Base-by-base conservation (phyloP, 1,139 yeast species). In the Suhomyces ambrosiae region DNA sequence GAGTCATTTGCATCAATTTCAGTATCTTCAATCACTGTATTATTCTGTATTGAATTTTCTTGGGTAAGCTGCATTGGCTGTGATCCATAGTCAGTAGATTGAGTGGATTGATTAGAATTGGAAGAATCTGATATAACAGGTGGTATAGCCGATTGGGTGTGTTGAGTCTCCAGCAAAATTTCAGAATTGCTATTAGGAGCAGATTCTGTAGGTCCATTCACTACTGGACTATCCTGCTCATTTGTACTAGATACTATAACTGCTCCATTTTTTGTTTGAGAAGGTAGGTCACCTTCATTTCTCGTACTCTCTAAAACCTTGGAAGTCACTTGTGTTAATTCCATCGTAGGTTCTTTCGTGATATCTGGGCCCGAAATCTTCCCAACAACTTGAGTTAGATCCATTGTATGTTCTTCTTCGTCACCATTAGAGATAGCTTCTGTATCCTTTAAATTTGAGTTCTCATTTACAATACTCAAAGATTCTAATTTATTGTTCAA, bases 31-130 rank as follows among this genome's bases (percentile, higher is more conserved):
- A n/a, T n/a, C n/a, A n/a, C 23, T 7, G 5, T 8, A 8, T 7
- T 15, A 7, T n/a, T n/a, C n/a, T n/a, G n/a, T n/a, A n/a, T n/a
- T n/a, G n/a, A n/a, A n/a, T 25, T 12, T 7, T 46, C 51, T 35
- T 55, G 60, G 4, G 61, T 56, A 21, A 53, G 41, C 23, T 52
- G 50, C 60, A 57, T 57, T 9, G 56, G 50, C 27, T 49, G 54
- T 1, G 54, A 51, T 2, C 47, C 47, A 11, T 42, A 27, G 17
- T 41, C 38, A 15, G 21, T 29, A 7, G 17, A 23, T 29, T 34
- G 31, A 17, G 19, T 27, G 21, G 21, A 18, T 18, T 18, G 21
- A 18, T 18, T 18, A 8, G 21, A 18, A 18, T n/a, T n/a, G n/a
- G n/a, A n/a, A n/a, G n/a, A n/a, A n/a, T n/a, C n/a, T n/a, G n/a